Evolutionary conservation across 1,139 yeast species (phyloP).

Genomic region (Yamadazyma diddensiae): DNA sequence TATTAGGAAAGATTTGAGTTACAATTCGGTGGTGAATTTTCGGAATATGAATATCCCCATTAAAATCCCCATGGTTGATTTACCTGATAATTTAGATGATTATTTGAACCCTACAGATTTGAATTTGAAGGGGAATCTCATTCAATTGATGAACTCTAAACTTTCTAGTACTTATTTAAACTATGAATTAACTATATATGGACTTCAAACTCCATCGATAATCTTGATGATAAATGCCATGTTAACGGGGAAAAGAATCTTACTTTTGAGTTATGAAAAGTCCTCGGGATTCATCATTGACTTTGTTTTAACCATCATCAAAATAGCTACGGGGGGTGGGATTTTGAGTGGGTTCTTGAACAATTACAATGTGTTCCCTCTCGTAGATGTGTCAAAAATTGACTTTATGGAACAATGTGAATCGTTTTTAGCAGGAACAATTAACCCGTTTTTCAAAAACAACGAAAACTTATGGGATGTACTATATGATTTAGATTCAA

Average conservation of each 20-base stretch:
- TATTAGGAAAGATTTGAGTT: conserved; percentile 44
- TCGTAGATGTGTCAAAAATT: conserved; percentile 59
- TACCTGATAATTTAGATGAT: conserved; percentile 46
- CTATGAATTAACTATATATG: conserved; percentile 49
- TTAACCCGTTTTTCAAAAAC: conserved; percentile 61
- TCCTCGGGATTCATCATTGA: conserved; percentile 57
- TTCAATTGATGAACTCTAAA: conserved; percentile 35
- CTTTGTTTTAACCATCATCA: conserved; percentile 50
- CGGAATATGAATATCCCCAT: conserved; percentile 44
- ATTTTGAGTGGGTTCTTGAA: conserved; percentile 49
- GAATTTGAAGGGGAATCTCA: conserved; percentile 41
- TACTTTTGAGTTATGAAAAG: conserved; percentile 54
- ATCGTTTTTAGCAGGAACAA: conserved; percentile 63
- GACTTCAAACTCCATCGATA: conserved; percentile 57
- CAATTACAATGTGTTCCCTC: conserved; percentile 54
- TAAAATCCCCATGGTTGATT: conserved; percentile 38
- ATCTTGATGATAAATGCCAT: conserved; percentile 55
- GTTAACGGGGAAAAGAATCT: conserved; percentile 54
- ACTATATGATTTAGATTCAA: conserved; percentile 53
- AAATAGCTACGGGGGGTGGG: conserved; percentile 59
- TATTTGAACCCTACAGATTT: conserved; percentile 46
- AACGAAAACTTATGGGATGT: conserved; percentile 61
- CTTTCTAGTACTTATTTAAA: conserved; percentile 28
- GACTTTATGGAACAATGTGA: conserved; percentile 52
- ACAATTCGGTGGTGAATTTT: conserved; percentile 37